Percentiles rank a stretch among this genome's conserved stretches.
Conservation (phyloP, 2,329 filamentous ascomycete genomes). For the Aspergillus unguis region DNA sequence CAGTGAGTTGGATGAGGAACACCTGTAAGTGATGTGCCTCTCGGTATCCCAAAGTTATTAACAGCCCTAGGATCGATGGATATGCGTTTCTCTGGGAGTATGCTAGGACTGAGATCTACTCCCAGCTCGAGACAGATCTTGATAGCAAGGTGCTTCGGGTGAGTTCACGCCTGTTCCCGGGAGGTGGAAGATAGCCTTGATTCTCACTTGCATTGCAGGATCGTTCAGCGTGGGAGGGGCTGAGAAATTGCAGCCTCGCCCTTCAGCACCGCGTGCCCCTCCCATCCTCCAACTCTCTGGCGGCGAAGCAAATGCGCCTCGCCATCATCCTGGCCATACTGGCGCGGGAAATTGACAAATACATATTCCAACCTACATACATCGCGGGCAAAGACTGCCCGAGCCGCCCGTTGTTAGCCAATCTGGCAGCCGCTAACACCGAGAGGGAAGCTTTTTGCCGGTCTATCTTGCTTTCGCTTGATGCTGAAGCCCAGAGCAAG, state of each 20-base stretch:
- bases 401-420: not conserved
- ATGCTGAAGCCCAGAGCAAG: not conserved
- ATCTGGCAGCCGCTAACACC: not conserved
- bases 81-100: constrained; percentile 8
- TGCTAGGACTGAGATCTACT: constrained; percentile 4
- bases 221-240: not conserved
- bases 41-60: not conserved
- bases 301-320: constrained; percentile 6
- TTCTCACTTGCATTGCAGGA: not conserved
- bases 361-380: constrained; percentile 9
- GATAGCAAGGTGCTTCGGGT: constrained; percentile 5
- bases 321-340: constrained; percentile 6
- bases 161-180: not conserved
- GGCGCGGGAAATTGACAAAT: constrained; percentile 3
- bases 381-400: not conserved
- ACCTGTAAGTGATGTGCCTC: not conserved
- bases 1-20: not conserved
- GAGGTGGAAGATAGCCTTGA: not conserved
- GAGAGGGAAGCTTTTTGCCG: constrained; percentile 8
- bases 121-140: constrained; percentile 1
- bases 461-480: constrained; percentile 1
- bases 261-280: not conserved
- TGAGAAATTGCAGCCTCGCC: constrained; percentile 1
- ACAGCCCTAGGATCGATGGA: constrained; percentile 1
- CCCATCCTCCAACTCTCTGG: constrained; percentile 4